Conservation (phyloP, 208 protist species). For the Strigomonas galati region DNA sequence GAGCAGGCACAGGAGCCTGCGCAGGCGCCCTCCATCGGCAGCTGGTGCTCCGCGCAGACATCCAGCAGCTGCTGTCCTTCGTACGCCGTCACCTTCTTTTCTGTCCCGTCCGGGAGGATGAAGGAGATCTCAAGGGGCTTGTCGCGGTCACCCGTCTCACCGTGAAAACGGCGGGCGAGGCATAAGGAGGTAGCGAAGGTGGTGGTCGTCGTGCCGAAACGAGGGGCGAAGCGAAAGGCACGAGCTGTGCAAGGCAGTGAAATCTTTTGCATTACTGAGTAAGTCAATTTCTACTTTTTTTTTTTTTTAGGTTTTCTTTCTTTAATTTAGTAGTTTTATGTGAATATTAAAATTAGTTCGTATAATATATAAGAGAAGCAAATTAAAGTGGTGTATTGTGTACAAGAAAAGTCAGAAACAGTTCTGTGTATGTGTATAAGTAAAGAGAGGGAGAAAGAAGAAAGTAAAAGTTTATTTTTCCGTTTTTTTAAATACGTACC, state of each 20-base stretch:
- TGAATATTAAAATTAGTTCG: too few relatives aligned
- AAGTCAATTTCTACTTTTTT: background rate
- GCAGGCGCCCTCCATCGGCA: slow-evolving; percentile 96
- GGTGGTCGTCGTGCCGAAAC: background rate
- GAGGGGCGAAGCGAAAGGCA: background rate
- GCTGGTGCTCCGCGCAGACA: slow-evolving; percentile 88
- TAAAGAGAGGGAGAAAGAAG: background rate
- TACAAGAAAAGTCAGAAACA: too few relatives aligned
- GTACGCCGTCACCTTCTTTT: slow-evolving; percentile 61
- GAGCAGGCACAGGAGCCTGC: slow-evolving; percentile 96
- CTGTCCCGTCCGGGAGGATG: slow-evolving; percentile 50
- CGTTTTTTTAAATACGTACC: background rate
- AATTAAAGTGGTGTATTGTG: too few relatives aligned
- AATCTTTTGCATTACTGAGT: background rate
- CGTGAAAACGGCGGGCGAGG: slow-evolving; percentile 42
- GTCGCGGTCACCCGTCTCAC: slow-evolving; percentile 46
- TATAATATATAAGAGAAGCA: too few relatives aligned
- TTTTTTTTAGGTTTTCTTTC: too few relatives aligned
- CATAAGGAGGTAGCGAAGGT: slow-evolving; percentile 14
- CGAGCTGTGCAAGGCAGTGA: background rate
- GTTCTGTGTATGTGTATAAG: background rate
- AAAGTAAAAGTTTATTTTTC: background rate
- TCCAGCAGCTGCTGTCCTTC: slow-evolving; percentile 94
- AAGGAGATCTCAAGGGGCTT: slow-evolving; percentile 63
- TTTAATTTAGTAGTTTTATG: too few relatives aligned